Evolutionary conservation across 2,329 filamentous ascomycete genomes (phyloP), one percentile per base, ranked within the genome.

Genomic region (Clonostachys rosea): DNA sequence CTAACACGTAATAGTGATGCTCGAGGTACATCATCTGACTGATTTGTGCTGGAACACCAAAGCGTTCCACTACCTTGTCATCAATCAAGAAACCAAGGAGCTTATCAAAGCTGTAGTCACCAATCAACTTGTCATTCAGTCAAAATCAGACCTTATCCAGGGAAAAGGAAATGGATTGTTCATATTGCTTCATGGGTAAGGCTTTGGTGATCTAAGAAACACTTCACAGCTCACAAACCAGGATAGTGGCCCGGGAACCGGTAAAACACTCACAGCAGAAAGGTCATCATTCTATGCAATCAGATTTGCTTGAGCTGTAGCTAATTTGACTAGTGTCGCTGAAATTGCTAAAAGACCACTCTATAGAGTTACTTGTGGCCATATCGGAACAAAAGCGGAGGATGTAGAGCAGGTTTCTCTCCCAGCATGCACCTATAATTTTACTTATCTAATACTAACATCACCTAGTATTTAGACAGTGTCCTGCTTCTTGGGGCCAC

Each of bases 311-410:
- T 8, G 24, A 7, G 8, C 9, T 24, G 24, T 24, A 8, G 24
- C 24, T 24, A 8, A 24, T 24, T 24, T 24, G 24, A 24, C 6
- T 2, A 66, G 66, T 2, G 61, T 71, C 2, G 68, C 69, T 2
- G 63, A 65, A 59, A 62, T 63, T 44, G 65, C 67, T 51, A 52
- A 58, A 36, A 71, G 70, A 56, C 74, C 73, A 0, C 56, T 76
- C 2, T 75, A 75, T 42, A 63, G 66, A 8, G 73, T 79, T 45
- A 77, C 74, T 0, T 76, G 72, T 11, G 74, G 74, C 43, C 71
- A 76, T 47, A 63, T 74, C 0, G 69, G 71, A 13, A 55, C 68
- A 16, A 67, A 64, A 0, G 66, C 73, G 0, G 52, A 60, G 4
- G 63, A 69, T 2, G 68, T 75, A 3, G 72, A 75, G 55, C 50